Evolutionary conservation across 1,284 basidiomycete species (phyloP).

Genomic region (Papiliotrema nemorosa): DNA sequence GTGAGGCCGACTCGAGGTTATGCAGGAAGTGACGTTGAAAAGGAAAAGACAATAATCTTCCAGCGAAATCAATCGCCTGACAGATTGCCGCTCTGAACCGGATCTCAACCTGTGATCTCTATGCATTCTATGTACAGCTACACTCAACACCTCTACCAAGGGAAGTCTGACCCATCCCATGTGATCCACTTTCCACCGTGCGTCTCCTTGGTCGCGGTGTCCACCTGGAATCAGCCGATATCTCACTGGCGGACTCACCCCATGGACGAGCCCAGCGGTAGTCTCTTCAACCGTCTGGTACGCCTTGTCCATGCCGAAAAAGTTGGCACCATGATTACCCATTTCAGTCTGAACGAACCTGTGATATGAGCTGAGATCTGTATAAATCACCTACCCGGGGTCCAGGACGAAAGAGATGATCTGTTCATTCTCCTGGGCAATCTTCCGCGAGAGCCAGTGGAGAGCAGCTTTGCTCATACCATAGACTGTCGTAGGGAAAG

Average conservation of each 20-base stretch:
- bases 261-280: neutral
- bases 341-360: neutral
- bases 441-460: neutral
- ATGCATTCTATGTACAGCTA: no score
- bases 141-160: no score
- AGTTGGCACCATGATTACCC: neutral
- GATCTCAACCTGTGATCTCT: no score
- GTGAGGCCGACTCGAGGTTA: no score
- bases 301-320: neutral
- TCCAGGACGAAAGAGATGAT: neutral
- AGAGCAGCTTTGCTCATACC: neutral
- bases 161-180: neutral
- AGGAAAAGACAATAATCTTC: no score
- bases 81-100: no score
- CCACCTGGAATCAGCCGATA: neutral
- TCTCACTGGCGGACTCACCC: neutral
- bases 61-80: no score
- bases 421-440: neutral
- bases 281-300: neutral
- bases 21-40: no score
- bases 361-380: no score
- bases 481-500: neutral
- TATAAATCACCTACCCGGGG: neutral
- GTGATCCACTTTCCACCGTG: neutral
- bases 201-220: neutral